Evolutionary conservation across 2,329 filamentous ascomycete genomes (phyloP).

Genomic region (Septoria petroselini): DNA sequence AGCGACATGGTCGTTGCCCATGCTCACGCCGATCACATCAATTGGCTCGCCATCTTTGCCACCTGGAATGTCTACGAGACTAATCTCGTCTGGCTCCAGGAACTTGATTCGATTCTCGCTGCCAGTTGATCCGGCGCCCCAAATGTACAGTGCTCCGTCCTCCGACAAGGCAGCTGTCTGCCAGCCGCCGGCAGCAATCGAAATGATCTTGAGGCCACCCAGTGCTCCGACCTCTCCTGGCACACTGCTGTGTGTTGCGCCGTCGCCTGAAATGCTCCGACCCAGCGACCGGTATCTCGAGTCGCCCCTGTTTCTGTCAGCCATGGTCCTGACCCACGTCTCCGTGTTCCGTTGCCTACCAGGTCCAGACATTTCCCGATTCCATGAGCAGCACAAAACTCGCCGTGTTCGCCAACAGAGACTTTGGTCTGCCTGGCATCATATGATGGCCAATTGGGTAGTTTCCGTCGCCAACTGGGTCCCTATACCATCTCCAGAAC

Average conservation of each 20-base stretch:
- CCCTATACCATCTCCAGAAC: slow-evolving; percentile 32
- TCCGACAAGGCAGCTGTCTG: slow-evolving; percentile 57
- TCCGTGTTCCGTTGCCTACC: neutral
- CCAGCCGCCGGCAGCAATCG: slow-evolving; percentile 56
- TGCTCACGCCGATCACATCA: slow-evolving; percentile 55
- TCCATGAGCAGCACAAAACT: slow-evolving; percentile 41
- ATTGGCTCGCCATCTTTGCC: slow-evolving; percentile 41
- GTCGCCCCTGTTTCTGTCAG: slow-evolving; percentile 50
- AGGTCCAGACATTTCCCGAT: slow-evolving; percentile 40
- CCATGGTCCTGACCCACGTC: too few relatives aligned
- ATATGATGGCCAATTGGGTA: slow-evolving; percentile 29
- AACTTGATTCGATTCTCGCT: slow-evolving; percentile 24
- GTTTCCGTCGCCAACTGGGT: slow-evolving; percentile 27
- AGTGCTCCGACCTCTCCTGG: slow-evolving; percentile 53
- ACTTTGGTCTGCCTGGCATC: slow-evolving; percentile 32
- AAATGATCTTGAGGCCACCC: slow-evolving; percentile 52
- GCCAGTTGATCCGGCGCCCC: slow-evolving; percentile 48
- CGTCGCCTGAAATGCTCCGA: slow-evolving; percentile 43
- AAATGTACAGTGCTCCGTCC: slow-evolving; percentile 59
- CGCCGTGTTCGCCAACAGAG: slow-evolving; percentile 40
- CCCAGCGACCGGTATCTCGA: slow-evolving; percentile 59
- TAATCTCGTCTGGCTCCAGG: slow-evolving; percentile 30
- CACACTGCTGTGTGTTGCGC: slow-evolving; percentile 44
- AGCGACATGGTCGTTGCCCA: slow-evolving; percentile 60
- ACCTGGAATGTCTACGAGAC: slow-evolving; percentile 37